A percentile compares a stretch with the other conserved stretches of the same genome.
phyloP scores from a whole-genome alignment of 805 yeast species.

The Myxozyma mucilagina region DNA sequence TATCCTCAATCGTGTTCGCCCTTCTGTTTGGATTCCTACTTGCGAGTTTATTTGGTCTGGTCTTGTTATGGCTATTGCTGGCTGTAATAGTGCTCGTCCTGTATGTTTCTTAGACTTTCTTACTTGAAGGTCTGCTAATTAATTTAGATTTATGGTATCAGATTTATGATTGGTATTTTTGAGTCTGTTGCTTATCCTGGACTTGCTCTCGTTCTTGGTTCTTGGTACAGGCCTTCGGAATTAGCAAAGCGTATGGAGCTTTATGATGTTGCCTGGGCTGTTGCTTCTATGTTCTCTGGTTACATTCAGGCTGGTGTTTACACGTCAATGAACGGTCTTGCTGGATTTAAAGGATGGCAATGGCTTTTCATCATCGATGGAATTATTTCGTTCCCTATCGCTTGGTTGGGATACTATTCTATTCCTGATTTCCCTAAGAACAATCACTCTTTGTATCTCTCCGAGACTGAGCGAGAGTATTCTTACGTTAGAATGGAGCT shows the following conservation, averaged over 20 bases:
- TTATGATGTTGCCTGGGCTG: constrained; percentile 61
- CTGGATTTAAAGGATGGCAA: constrained; percentile 67
- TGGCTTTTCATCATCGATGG: constrained; percentile 31
- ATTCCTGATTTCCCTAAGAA: constrained; percentile 66
- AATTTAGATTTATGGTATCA: constrained; percentile 31
- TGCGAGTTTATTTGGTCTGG: constrained; percentile 30
- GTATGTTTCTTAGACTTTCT: background rate
- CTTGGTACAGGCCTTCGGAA: constrained; percentile 59
- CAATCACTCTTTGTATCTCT: constrained; percentile 55
- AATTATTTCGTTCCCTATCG: constrained; percentile 26
- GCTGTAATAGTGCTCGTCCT: constrained; percentile 15
- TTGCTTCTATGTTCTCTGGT: constrained; percentile 64
- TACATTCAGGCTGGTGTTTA: constrained; percentile 61
- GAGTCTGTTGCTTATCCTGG: constrained; percentile 68
- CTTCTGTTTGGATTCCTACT: constrained; percentile 37
- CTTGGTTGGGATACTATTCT: constrained; percentile 35
- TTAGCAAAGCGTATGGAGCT: constrained; percentile 60
- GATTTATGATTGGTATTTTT: constrained; percentile 22
- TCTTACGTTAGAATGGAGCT: constrained; percentile 28
- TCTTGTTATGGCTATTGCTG: constrained; percentile 27
- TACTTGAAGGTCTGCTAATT: background rate
- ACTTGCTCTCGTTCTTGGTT: constrained; percentile 34
- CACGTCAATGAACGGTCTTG: constrained; percentile 49
- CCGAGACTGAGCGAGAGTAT: constrained; percentile 23
- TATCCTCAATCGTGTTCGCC: constrained; percentile 37